Conservation (phyloP, 768 basidiomycete species). For the Terana coerulea region DNA sequence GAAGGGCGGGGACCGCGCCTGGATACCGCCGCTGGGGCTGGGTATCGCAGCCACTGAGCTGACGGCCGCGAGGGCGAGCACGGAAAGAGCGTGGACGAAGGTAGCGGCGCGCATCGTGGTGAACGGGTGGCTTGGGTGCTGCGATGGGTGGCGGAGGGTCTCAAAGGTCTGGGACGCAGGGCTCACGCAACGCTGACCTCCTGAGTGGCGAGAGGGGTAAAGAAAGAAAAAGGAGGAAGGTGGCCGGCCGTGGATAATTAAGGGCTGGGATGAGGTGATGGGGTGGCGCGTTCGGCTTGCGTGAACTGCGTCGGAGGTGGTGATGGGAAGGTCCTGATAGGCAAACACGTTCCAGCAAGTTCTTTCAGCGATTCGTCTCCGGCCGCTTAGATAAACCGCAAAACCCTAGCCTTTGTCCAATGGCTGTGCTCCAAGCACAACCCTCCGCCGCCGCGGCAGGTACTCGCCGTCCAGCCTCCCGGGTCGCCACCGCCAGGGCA, state of each 20-base stretch:
- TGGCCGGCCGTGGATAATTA: no score
- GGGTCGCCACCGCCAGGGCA: no score
- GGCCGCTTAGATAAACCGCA: background rate
- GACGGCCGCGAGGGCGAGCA: conserved; percentile 8
- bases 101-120: conserved; percentile 14
- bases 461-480: background rate
- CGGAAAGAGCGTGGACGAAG: conserved; percentile 9
- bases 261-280: background rate
- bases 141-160: background rate
- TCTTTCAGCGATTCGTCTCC: background rate
- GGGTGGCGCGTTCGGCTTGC: background rate
- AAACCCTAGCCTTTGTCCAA: background rate
- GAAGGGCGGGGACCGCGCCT: conserved; percentile 3
- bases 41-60: conserved; percentile 10
- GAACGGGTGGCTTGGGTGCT: background rate
- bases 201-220: background rate
- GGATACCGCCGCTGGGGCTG: conserved; percentile 1
- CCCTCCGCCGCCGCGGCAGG: background rate
- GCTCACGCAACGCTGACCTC: background rate
- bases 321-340: background rate
- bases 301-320: background rate
- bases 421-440: background rate
- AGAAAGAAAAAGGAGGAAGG: background rate
- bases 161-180: background rate
- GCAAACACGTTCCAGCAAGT: conserved; percentile 5